Percentiles rank a stretch among this genome's conserved stretches.
These are phyloP conservation scores for Cladobotryum protrusum DNA, from an alignment of 2,329 filamentous ascomycete genomes.

Conservation along the genomic window DNA sequence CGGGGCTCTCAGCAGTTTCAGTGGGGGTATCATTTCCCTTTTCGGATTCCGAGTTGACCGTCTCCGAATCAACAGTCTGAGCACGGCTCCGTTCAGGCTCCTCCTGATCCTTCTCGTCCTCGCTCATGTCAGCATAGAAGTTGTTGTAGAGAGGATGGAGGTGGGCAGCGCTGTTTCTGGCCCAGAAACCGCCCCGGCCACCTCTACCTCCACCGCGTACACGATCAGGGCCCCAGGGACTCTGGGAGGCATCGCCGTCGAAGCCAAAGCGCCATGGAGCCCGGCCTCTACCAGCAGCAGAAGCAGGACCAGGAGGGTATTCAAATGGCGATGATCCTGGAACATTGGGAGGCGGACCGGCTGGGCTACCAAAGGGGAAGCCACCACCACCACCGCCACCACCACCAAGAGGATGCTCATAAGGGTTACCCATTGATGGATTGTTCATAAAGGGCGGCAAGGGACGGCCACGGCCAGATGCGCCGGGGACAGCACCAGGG, in stretches of 20 bases:
- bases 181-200: constrained; percentile 10
- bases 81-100: background rate
- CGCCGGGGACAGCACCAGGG: no score
- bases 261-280: constrained; percentile 3
- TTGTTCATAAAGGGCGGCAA: no score
- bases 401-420: no score
- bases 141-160: constrained; percentile 9
- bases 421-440: no score
- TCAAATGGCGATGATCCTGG: background rate
- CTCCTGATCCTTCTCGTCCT: background rate
- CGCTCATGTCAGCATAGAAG: background rate
- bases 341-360: background rate
- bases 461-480: no score
- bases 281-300: constrained; percentile 2
- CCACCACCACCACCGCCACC: no score
- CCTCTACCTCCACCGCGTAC: background rate
- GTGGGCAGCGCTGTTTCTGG: constrained; percentile 10
- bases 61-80: constrained; percentile 5
- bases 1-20: no score
- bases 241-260: background rate
- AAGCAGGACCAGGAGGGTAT: constrained; percentile 6
- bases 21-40: no score
- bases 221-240: no score
- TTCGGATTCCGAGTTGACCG: background rate
- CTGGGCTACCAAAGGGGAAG: constrained; percentile 27